Evolutionary conservation across 164 flowering plant species (phyloP), one percentile per base, ranked within the genome.

Genomic region (Vitis riparia): DNA sequence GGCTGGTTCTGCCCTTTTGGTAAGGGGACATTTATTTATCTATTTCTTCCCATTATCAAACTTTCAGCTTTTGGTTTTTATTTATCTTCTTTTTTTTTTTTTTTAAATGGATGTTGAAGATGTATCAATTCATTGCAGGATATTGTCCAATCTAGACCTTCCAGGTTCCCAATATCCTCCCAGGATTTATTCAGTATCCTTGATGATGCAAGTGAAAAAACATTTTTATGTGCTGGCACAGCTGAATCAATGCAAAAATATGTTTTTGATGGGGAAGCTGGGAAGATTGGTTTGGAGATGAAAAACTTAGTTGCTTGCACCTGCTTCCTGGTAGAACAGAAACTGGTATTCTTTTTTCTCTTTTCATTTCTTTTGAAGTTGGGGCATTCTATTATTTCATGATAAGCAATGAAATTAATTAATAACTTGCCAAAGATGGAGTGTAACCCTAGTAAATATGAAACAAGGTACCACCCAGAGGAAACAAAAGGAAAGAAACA

Each of bases 181-280:
- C 76, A 72, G 12, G 91, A 92, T 66, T 66, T 94, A 59, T 94
- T 92, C 60, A 75, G 74, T 62, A 83, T 94, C 63, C 92, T 94
- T 69, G 93, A 91, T 75, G 92, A 89, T 85, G 97, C 97, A 50
- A 91, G 97, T 72, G 98, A 94, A 79, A 81, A 68, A 59, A 94
- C 98, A 11, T 94, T 92, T 70, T 77, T 92, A 61, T 89, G 89
- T 83, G 85, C 84, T 68, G 97, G 92, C 32, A 75, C 87, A 37
- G 95, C 92, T 62, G 77, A 76, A 32, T 85, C 89, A n/a, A 55
- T 92, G 84, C 91, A 81, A 66, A 94, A 82, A 65, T 89, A 81
- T 78, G 85, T 94, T 11, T 88, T 94, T 81, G 91, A 94, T 72
- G 93, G 96, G 59, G 97, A 86, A 60, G 88, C 91, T 76, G 90